These are phyloP conservation scores for Jacaranda mimosifolia DNA, from an alignment of 257 asterid genomes.

Conservation along the genomic window DNA sequence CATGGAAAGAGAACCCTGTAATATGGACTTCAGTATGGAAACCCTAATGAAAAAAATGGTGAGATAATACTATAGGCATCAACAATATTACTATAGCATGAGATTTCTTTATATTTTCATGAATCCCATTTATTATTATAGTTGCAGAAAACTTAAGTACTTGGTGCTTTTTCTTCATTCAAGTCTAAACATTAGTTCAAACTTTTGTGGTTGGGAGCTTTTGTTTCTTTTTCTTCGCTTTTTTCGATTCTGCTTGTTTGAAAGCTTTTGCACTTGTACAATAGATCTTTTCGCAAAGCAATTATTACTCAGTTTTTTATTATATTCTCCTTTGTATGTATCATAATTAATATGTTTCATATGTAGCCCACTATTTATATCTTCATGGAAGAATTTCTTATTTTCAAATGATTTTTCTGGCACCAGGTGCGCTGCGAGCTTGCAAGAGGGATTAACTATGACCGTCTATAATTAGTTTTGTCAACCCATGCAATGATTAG, in stretches of 20 bases:
- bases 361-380: not conserved
- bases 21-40: constrained; percentile 97
- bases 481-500: not conserved
- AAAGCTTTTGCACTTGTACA: constrained; percentile 54
- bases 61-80: not conserved
- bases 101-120: constrained; percentile 26
- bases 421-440: not conserved
- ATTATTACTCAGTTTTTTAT: constrained; percentile 1
- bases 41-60: constrained; percentile 39
- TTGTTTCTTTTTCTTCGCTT: constrained; percentile 44
- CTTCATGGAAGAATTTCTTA: not conserved
- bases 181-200: constrained; percentile 26
- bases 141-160: constrained; percentile 10
- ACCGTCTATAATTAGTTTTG: not conserved
- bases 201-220: constrained; percentile 59
- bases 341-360: too few relatives aligned
- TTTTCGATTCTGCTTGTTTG: constrained; percentile 59
- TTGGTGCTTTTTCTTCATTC: constrained; percentile 25
- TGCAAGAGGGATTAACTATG: not conserved
- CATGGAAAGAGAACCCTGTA: constrained; percentile 86
- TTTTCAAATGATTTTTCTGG: too few relatives aligned
- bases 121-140: constrained; percentile 24
- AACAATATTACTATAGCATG: not conserved
- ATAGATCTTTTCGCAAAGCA: constrained; percentile 26
- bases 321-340: not conserved